phyloP scores from a whole-genome alignment of 208 protist species.

The Sergeia podlipaevii region DNA sequence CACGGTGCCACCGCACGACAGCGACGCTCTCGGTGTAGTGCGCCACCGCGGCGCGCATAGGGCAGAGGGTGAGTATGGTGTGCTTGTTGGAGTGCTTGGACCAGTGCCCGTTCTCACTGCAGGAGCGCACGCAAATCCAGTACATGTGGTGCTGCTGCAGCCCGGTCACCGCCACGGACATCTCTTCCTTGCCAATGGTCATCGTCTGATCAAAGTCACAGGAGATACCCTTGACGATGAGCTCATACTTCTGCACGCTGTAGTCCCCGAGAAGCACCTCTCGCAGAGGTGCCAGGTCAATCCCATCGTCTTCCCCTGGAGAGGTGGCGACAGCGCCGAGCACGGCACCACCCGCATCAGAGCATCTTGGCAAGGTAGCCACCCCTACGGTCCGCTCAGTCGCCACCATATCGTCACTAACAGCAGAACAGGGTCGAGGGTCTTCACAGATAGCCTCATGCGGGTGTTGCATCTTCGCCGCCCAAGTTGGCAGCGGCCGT shows the following conservation, averaged over 20 bases:
- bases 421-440: too few species aligned
- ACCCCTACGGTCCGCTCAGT: too few species aligned
- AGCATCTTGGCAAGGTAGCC: too few species aligned
- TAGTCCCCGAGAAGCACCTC: slow-evolving; percentile 71
- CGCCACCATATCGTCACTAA: too few species aligned
- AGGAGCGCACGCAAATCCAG: slow-evolving; percentile 70
- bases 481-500: slow-evolving; percentile 52
- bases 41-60: slow-evolving; percentile 46
- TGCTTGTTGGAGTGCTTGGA: slow-evolving; percentile 74
- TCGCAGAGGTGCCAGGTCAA: slow-evolving; percentile 11
- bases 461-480: neutral
- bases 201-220: slow-evolving; percentile 39
- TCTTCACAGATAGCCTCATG: neutral
- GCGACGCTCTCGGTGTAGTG: slow-evolving; percentile 74
- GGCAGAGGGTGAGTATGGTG: slow-evolving; percentile 73
- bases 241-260: slow-evolving; percentile 69
- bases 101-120: slow-evolving; percentile 79
- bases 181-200: slow-evolving; percentile 46
- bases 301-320: slow-evolving; percentile 8
- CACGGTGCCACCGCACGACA: slow-evolving; percentile 60
- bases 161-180: slow-evolving; percentile 42
- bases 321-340: neutral
- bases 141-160: slow-evolving; percentile 83
- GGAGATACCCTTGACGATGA: slow-evolving; percentile 68
- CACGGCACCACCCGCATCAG: too few species aligned